These are phyloP conservation scores for Sindora glabra DNA, from an alignment of 306 rosid genomes.

Conservation along the genomic window DNA sequence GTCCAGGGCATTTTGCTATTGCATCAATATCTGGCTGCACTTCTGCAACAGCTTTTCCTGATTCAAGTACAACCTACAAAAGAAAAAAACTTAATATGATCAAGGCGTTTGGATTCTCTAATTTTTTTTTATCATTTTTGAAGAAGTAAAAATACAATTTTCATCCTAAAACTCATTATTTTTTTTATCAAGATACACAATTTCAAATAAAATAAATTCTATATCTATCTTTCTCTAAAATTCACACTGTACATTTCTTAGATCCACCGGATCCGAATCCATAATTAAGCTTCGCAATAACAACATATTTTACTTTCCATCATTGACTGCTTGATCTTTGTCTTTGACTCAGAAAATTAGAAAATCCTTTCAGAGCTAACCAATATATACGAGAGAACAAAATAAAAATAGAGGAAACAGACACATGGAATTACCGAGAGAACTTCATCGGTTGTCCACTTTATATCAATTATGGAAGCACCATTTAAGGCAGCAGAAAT, in stretches of 20 bases:
- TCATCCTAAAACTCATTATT: too few relatives aligned
- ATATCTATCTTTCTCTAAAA: too few relatives aligned
- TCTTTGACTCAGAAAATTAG: too few relatives aligned
- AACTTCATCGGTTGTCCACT: not conserved
- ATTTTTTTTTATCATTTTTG: not conserved
- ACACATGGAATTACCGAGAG: constrained; percentile 30
- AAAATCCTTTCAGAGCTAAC: not conserved
- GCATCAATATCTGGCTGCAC: constrained; percentile 30
- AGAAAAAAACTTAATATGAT: not conserved
- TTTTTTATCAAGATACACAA: too few relatives aligned
- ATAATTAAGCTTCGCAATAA: too few relatives aligned
- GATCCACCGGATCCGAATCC: too few relatives aligned
- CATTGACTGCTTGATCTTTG: not conserved
- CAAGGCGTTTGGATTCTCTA: not conserved
- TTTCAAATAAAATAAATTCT: too few relatives aligned
- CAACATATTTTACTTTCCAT: not conserved
- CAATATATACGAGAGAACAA: not conserved
- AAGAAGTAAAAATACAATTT: not conserved
- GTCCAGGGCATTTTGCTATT: constrained; percentile 27
- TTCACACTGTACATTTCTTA: too few relatives aligned
- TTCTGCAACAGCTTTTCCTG: constrained; percentile 24
- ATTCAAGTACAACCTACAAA: constrained; percentile 38
- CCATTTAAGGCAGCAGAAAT: constrained; percentile 21
- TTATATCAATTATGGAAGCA: constrained; percentile 14
- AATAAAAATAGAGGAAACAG: not conserved